Percentiles rank a stretch among this genome's conserved stretches.
phyloP scores from a whole-genome alignment of 2,329 filamentous ascomycete genomes.

The Geosmithia flava region DNA sequence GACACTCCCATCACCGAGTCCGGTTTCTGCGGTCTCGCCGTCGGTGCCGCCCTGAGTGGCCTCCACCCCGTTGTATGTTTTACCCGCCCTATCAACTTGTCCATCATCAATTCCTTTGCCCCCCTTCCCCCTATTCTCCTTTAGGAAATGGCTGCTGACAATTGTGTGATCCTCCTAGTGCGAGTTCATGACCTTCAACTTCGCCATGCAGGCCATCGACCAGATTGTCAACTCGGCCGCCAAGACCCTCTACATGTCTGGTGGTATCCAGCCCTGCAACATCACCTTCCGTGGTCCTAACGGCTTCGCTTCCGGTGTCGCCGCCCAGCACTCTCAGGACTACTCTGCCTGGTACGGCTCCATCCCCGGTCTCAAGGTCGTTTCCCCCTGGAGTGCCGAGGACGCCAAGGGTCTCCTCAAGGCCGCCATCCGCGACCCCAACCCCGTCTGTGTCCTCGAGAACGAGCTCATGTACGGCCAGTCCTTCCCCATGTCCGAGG shows the following conservation, averaged over 20 bases:
- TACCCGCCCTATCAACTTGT: neutral
- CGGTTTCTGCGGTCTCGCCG: conserved; percentile 85
- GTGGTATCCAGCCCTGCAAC: conserved; percentile 98
- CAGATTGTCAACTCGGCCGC: conserved; percentile 98
- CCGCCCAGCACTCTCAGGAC: conserved; percentile 96
- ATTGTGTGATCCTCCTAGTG: conserved; percentile 38
- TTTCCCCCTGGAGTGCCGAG: conserved; percentile 90
- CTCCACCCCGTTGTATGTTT: conserved; percentile 82
- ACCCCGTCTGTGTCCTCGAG: conserved; percentile 86
- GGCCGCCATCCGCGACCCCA: conserved; percentile 94
- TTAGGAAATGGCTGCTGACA: neutral
- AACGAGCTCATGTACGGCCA: conserved; percentile 91
- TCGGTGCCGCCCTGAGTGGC: conserved; percentile 89
- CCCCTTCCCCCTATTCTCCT: neutral
- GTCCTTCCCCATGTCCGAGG: conserved; percentile 93
- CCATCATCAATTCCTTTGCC: neutral
- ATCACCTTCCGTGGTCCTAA: conserved; percentile 99
- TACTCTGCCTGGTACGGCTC: conserved; percentile 98
- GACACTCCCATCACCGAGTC: conserved; percentile 98
- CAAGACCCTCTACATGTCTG: conserved; percentile 99
- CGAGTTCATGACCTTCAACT: conserved; percentile 99
- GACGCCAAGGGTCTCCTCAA: conserved; percentile 97
- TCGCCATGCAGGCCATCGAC: conserved; percentile 99
- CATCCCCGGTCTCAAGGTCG: conserved; percentile 94
- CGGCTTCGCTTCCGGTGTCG: conserved; percentile 92